These are phyloP conservation scores for Pythium scleroteichum DNA, from an alignment of 352 stramenopile species.

Conservation along the genomic window DNA sequence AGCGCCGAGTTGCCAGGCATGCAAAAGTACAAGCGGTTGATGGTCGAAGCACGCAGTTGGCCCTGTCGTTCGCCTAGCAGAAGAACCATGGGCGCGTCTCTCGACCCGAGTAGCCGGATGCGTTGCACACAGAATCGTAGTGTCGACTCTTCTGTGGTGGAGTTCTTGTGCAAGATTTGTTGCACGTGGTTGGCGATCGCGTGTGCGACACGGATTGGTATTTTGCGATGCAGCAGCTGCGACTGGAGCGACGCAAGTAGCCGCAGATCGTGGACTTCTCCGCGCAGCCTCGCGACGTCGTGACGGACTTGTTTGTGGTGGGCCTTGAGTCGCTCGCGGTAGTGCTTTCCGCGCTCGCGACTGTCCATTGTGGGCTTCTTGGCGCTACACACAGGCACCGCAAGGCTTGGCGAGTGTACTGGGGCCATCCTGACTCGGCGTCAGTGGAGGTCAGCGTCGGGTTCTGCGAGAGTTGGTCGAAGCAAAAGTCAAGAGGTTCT, in stretches of 20 bases:
- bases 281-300: background rate
- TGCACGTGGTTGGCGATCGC: background rate
- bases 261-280: background rate
- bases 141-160: background rate
- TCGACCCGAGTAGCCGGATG: background rate
- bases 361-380: constrained; percentile 1
- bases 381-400: too few species aligned
- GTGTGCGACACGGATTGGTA: background rate
- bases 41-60: background rate
- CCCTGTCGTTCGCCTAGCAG: background rate
- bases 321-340: background rate
- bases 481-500: too few species aligned
- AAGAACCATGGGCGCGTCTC: background rate
- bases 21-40: constrained; percentile 3
- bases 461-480: too few species aligned
- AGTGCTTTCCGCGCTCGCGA: background rate
- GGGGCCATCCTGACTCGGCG: too few species aligned
- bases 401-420: too few species aligned
- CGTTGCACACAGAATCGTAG: background rate
- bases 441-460: too few species aligned
- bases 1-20: constrained; percentile 2
- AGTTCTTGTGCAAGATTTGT: background rate
- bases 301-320: background rate
- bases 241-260: background rate
- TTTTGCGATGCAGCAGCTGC: background rate